These are phyloP conservation scores for Leccinum uliginosum DNA, from an alignment of 768 basidiomycete genomes.

Conservation along the genomic window DNA sequence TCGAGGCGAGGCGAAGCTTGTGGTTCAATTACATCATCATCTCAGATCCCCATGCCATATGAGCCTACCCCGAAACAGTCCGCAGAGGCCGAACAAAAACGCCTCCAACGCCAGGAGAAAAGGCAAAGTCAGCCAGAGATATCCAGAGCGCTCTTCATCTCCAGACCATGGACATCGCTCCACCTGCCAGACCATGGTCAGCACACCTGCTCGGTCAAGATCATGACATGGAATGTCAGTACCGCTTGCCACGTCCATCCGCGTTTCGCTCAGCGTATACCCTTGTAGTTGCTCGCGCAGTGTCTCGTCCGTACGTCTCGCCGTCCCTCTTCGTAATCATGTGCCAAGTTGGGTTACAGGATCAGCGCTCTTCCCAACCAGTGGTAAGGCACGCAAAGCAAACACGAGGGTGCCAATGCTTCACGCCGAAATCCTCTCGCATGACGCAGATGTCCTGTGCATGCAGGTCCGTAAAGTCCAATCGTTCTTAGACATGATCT, in stretches of 20 bases:
- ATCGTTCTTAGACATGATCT: background rate
- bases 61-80: constrained; percentile 56
- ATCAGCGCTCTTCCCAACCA: constrained; percentile 78
- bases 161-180: constrained; percentile 35
- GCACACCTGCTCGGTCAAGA: constrained; percentile 34
- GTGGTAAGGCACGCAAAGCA: constrained; percentile 73
- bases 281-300: constrained; percentile 66
- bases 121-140: constrained; percentile 20
- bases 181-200: background rate
- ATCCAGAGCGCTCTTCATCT: constrained; percentile 9
- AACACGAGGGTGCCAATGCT: constrained; percentile 71
- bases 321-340: background rate
- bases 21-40: constrained; percentile 16
- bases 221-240: constrained; percentile 86
- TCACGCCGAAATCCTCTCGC: constrained; percentile 65
- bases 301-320: constrained; percentile 66
- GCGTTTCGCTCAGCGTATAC: constrained; percentile 1
- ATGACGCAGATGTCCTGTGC: constrained; percentile 78
- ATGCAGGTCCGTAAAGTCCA: constrained; percentile 58
- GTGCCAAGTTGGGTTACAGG: constrained; percentile 39
- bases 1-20: background rate
- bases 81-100: constrained; percentile 47
- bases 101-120: constrained; percentile 43
- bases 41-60: background rate
- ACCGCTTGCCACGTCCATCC: background rate